Conservation (phyloP, 495 filamentous ascomycete genomes). For the Aspergillus leporis region DNA sequence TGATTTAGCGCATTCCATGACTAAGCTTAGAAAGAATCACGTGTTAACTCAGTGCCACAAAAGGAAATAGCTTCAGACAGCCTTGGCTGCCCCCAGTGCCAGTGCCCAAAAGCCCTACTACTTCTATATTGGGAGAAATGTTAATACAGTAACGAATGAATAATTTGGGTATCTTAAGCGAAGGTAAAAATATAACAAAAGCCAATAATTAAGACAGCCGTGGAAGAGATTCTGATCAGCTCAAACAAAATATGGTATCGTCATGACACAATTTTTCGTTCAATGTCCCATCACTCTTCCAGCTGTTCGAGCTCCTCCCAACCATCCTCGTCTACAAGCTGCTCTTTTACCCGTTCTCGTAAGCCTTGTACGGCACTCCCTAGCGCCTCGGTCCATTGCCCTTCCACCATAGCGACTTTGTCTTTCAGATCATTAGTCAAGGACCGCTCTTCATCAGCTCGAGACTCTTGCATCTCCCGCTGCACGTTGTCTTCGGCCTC, state of each 20-base stretch:
- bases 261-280: slow-evolving; percentile 11
- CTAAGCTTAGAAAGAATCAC: no score
- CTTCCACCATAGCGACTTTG: slow-evolving; percentile 84
- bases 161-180: neutral
- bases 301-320: slow-evolving; percentile 67
- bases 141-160: neutral
- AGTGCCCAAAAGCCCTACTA: no score
- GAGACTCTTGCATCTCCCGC: slow-evolving; percentile 59
- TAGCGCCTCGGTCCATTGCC: slow-evolving; percentile 76
- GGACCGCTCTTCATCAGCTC: slow-evolving; percentile 61
- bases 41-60: no score
- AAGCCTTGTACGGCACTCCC: slow-evolving; percentile 58
- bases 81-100: no score
- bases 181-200: slow-evolving; percentile 10
- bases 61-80: no score
- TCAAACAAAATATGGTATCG: slow-evolving; percentile 11
- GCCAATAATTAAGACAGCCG: neutral
- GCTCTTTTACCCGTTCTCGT: slow-evolving; percentile 60
- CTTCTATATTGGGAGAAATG: no score
- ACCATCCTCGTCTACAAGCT: slow-evolving; percentile 65
- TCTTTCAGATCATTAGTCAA: slow-evolving; percentile 90
- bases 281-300: slow-evolving; percentile 35
- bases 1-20: slow-evolving; percentile 11
- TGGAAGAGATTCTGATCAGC: neutral
- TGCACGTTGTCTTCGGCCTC: slow-evolving; percentile 50